Evolutionary conservation across 2,329 filamentous ascomycete species (phyloP).

Genomic region (Cordyceps farinosa): DNA sequence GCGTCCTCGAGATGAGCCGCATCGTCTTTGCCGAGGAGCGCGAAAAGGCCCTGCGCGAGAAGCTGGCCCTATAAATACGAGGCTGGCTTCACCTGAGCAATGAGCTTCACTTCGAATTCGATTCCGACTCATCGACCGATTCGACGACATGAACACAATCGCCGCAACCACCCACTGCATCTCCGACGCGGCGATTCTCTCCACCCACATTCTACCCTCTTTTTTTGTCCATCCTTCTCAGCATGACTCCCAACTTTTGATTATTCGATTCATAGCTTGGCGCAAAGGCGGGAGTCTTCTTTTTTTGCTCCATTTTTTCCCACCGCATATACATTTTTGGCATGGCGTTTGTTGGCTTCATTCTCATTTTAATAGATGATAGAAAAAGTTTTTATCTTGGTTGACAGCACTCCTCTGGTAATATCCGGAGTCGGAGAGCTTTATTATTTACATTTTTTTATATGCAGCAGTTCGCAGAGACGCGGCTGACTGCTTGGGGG

Average conservation of each 20-base stretch:
- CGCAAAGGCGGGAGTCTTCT: conserved; percentile 15
- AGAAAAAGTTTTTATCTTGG: conserved; percentile 14
- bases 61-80: background rate
- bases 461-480: background rate
- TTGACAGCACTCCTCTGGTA: conserved; percentile 9
- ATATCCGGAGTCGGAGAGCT: conserved; percentile 15
- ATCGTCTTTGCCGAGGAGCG: conserved; percentile 88
- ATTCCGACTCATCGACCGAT: background rate
- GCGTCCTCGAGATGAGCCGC: conserved; percentile 88
- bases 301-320: background rate
- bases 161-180: conserved; percentile 3
- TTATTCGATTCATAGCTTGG: conserved; percentile 17
- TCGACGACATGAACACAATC: background rate
- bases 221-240: conserved; percentile 6
- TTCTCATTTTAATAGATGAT: conserved; percentile 16
- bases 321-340: conserved; percentile 13
- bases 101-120: background rate
- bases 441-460: background rate
- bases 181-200: background rate
- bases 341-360: conserved; percentile 16
- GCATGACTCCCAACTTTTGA: conserved; percentile 17
- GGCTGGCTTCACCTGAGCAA: background rate
- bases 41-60: conserved; percentile 44
- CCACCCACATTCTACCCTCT: background rate
- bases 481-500: background rate